phyloP scores from a whole-genome alignment of 2,329 filamentous ascomycete genomes.

The Lojkania enalia region DNA sequence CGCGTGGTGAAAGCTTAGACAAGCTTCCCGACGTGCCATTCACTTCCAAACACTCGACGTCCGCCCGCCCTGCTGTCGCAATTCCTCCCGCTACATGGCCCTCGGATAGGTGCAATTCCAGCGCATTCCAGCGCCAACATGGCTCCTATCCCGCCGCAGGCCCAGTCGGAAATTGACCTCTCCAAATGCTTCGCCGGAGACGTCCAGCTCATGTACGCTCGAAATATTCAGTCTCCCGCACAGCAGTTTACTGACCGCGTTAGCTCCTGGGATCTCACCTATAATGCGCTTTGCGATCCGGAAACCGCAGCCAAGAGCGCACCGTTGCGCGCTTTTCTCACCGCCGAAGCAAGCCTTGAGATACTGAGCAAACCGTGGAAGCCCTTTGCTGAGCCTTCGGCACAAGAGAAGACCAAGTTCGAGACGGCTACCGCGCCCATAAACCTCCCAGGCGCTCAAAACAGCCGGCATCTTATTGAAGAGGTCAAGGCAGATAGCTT shows the following conservation, averaged over 20 bases:
- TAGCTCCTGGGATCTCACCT: conserved; percentile 65
- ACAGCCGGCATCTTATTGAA: conserved; percentile 71
- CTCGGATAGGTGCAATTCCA: conserved; percentile 20
- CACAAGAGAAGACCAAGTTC: conserved; percentile 70
- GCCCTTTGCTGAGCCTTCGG: conserved; percentile 66
- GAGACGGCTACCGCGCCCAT: conserved; percentile 87
- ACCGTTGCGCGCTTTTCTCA: conserved; percentile 67
- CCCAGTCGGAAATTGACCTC: conserved; percentile 71
- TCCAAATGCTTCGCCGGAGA: conserved; percentile 83
- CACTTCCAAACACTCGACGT: conserved; percentile 23
- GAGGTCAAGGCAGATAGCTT: conserved; percentile 81
- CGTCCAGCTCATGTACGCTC: conserved; percentile 73
- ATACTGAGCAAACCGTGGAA: conserved; percentile 70
- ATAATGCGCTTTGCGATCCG: conserved; percentile 57
- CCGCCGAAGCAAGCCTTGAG: conserved; percentile 67
- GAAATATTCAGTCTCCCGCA: not conserved
- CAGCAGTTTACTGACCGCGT: conserved; percentile 41
- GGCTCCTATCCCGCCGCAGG: conserved; percentile 34
- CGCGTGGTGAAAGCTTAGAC: too few relatives aligned
- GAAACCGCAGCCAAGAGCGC: conserved; percentile 46
- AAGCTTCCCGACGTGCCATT: too few relatives aligned
- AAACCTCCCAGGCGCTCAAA: conserved; percentile 71
- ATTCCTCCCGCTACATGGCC: conserved; percentile 34
- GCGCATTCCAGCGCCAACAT: conserved; percentile 44
- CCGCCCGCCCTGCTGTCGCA: conserved; percentile 19